These are phyloP conservation scores for Obelidium mucronatum DNA, from an alignment of 192 early-diverging fungal species.

Conservation along the genomic window DNA sequence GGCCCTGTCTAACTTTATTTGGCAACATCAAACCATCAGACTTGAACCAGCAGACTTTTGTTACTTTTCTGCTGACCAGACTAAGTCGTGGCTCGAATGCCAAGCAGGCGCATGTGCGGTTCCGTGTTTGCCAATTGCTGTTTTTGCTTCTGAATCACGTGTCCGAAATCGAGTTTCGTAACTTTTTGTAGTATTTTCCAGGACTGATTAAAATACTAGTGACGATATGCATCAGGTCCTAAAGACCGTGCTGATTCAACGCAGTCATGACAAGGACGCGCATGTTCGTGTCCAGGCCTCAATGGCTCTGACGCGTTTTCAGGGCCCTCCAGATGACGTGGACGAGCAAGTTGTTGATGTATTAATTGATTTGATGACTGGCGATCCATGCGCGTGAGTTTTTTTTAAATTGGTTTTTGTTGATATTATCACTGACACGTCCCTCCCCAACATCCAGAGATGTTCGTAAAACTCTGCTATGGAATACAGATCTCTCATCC, in stretches of 20 bases:
- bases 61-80: slow-evolving; percentile 14
- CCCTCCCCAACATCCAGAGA: slow-evolving; percentile 11
- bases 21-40: no score
- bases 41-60: slow-evolving; percentile 1
- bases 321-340: slow-evolving; percentile 34
- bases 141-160: slow-evolving; percentile 32
- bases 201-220: slow-evolving; percentile 2
- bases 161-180: slow-evolving; percentile 28
- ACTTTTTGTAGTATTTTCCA: not conserved
- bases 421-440: not conserved
- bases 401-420: no score
- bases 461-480: slow-evolving; percentile 30
- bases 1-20: no score
- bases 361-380: slow-evolving; percentile 28
- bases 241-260: slow-evolving; percentile 24
- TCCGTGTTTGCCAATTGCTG: slow-evolving; percentile 28
- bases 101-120: slow-evolving; percentile 31
- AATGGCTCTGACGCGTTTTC: slow-evolving; percentile 29
- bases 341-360: slow-evolving; percentile 29
- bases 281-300: slow-evolving; percentile 33
- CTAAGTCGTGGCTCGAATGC: not conserved
- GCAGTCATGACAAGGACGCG: slow-evolving; percentile 31
- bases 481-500: slow-evolving; percentile 31
- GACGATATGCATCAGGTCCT: slow-evolving; percentile 26
- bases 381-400: slow-evolving; percentile 29